These are phyloP conservation scores for Phytophthora macrochlamydospora DNA, from an alignment of 352 stramenopile genomes.

Conservation along the genomic window DNA sequence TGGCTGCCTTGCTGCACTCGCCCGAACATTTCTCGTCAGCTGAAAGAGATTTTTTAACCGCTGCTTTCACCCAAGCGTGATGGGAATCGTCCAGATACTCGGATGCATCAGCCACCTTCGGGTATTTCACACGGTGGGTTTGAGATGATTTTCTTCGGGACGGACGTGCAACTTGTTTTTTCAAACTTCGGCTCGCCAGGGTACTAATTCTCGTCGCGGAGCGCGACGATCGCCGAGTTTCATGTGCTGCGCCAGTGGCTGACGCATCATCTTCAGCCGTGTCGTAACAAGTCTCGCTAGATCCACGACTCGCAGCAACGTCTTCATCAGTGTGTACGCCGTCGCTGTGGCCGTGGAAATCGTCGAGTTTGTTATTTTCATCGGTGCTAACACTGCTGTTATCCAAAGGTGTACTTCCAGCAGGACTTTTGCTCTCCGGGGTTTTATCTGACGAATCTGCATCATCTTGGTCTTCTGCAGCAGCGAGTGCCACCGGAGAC, in stretches of 20 bases:
- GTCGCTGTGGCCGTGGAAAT: constrained; percentile 2
- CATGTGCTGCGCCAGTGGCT: constrained; percentile 19
- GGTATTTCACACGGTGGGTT: constrained; percentile 30
- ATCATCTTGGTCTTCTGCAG: constrained; percentile 12
- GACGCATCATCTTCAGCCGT: constrained; percentile 23
- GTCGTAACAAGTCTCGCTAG: constrained; percentile 17
- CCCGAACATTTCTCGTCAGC: constrained; percentile 39
- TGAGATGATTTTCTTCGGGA: constrained; percentile 32
- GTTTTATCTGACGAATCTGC: constrained; percentile 8
- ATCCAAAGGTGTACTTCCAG: constrained; percentile 12
- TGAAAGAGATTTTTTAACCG: constrained; percentile 48
- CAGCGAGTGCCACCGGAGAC: constrained; percentile 40
- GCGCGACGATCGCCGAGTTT: constrained; percentile 62
- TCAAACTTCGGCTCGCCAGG: constrained; percentile 56
- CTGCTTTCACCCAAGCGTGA: constrained; percentile 39
- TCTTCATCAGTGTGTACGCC: constrained; percentile 26
- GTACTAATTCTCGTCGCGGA: constrained; percentile 62
- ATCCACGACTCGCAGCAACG: constrained; percentile 8
- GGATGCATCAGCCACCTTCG: constrained; percentile 48
- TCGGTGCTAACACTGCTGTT: constrained; percentile 14
- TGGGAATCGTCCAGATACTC: constrained; percentile 77
- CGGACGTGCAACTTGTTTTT: constrained; percentile 33
- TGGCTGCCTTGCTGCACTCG: constrained; percentile 46
- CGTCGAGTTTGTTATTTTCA: constrained; percentile 14
- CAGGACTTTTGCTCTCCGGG: constrained; percentile 19